These are phyloP conservation scores for Cryptococcus sp. DNA, from an alignment of 1,284 basidiomycete species.

Conservation along the genomic window DNA sequence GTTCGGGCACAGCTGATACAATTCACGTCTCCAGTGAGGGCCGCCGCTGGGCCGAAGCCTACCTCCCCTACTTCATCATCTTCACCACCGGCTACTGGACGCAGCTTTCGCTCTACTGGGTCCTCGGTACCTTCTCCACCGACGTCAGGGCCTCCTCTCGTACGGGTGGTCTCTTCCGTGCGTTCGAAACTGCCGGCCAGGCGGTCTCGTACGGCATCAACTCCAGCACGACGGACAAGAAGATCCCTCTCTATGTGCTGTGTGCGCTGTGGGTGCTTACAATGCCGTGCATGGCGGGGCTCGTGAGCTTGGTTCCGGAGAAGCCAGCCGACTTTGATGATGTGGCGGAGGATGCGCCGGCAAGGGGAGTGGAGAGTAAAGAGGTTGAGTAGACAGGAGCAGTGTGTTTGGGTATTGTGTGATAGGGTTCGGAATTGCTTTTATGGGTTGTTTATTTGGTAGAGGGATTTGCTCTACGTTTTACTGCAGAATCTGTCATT, in stretches of 20 bases:
- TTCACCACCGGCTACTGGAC: conserved; percentile 18
- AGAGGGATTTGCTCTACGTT: too few relatives aligned
- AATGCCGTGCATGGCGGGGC: too few relatives aligned
- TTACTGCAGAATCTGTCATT: too few relatives aligned
- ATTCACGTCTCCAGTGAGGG: conserved; percentile 16
- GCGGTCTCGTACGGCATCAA: conserved; percentile 9
- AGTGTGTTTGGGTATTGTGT: too few relatives aligned
- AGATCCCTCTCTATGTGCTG: neutral
- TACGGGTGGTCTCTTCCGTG: conserved; percentile 14
- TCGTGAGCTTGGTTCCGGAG: neutral
- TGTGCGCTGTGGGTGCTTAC: neutral
- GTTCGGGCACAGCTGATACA: conserved; percentile 8
- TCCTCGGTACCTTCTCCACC: conserved; percentile 20
- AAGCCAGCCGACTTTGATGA: neutral
- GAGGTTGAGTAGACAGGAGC: too few relatives aligned
- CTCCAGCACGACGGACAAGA: neutral
- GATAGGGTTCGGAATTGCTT: too few relatives aligned
- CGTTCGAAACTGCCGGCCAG: conserved; percentile 16
- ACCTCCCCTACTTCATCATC: conserved; percentile 23
- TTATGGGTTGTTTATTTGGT: too few relatives aligned
- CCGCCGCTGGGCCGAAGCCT: conserved; percentile 14
- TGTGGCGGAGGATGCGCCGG: neutral
- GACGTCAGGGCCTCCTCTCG: conserved; percentile 14
- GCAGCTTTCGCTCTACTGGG: conserved; percentile 28
- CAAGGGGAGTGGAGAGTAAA: too few relatives aligned